phyloP scores from a whole-genome alignment of 2,329 filamentous ascomycete species.

The Leptographium galeiforme region DNA sequence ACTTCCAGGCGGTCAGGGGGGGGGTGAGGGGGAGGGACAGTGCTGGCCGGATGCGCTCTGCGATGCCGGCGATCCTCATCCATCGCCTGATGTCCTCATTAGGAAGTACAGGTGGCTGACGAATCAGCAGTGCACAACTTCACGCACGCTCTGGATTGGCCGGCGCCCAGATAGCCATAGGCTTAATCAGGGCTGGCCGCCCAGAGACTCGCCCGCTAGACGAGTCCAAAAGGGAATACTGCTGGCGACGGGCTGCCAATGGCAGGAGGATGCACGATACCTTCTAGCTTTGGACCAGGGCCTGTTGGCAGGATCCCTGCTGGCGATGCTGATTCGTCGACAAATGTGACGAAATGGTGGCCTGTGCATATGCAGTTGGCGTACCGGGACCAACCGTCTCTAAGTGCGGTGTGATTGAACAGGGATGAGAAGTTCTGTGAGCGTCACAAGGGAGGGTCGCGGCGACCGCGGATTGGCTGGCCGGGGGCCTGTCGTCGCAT shows the following conservation, averaged over 20 bases:
- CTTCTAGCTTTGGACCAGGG: background rate
- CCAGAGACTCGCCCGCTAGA: too few relatives aligned
- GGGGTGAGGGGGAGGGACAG: too few relatives aligned
- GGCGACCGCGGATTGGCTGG: conserved; percentile 2
- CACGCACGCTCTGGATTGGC: too few relatives aligned
- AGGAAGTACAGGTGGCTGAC: too few relatives aligned
- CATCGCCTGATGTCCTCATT: too few relatives aligned
- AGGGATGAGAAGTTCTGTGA: conserved; percentile 9
- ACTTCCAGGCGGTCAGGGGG: too few relatives aligned
- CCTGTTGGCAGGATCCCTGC: conserved; percentile 1
- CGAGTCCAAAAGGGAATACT: too few relatives aligned
- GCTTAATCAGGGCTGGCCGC: too few relatives aligned
- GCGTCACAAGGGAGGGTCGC: conserved; percentile 2
- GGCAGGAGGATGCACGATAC: background rate
- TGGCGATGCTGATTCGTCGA: conserved; percentile 21
- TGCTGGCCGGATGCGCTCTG: too few relatives aligned
- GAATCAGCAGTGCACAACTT: too few relatives aligned
- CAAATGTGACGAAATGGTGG: conserved; percentile 29
- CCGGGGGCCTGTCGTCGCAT: background rate
- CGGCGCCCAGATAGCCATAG: too few relatives aligned
- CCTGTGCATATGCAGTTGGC: conserved; percentile 31
- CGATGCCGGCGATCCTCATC: too few relatives aligned
- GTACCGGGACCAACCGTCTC: conserved; percentile 23
- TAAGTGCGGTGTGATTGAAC: conserved; percentile 11
- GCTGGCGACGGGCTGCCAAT: background rate